Percentiles rank a stretch among this genome's conserved stretches.
Evolutionary conservation across 2,329 filamentous ascomycete genomes (phyloP).

Genomic region (Aspergillus eucalypticola): DNA sequence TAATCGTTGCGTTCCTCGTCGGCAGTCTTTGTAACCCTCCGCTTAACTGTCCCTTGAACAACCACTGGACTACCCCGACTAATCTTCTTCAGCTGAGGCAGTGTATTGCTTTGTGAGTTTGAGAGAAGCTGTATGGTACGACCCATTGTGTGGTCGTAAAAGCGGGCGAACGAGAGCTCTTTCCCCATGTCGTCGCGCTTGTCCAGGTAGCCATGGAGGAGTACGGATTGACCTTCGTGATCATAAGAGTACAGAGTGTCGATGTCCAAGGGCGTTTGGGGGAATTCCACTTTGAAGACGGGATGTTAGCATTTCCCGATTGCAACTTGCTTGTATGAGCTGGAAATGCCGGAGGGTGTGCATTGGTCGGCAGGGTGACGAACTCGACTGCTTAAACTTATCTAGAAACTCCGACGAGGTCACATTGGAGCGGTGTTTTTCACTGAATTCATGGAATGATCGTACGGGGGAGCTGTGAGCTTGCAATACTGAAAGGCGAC

Average conservation of each 20-base stretch:
- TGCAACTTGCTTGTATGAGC: not conserved
- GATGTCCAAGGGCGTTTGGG: conserved; percentile 46
- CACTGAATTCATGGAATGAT: conserved; percentile 27
- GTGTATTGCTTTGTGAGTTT: conserved; percentile 36
- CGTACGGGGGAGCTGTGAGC: conserved; percentile 11
- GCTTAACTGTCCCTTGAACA: conserved; percentile 52
- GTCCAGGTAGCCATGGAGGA: conserved; percentile 71
- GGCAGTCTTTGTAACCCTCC: conserved; percentile 38
- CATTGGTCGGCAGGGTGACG: conserved; percentile 20
- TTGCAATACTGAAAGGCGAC: conserved; percentile 9
- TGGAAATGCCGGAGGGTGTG: not conserved
- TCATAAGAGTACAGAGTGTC: conserved; percentile 34
- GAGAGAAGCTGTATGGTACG: conserved; percentile 55
- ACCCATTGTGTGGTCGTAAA: conserved; percentile 48
- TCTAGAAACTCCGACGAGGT: conserved; percentile 35
- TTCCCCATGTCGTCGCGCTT: conserved; percentile 67
- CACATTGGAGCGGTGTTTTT: conserved; percentile 18
- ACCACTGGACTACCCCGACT: conserved; percentile 57
- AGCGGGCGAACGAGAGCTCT: conserved; percentile 69
- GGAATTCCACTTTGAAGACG: conserved; percentile 48
- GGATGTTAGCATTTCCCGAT: conserved; percentile 3
- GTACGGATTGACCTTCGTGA: conserved; percentile 46
- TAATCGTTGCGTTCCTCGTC: conserved; percentile 32
- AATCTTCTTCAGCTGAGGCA: conserved; percentile 47
- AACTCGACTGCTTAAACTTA: conserved; percentile 50